A percentile compares a stretch with the other conserved stretches of the same genome.
These are phyloP conservation scores for Pseudopithomyces chartarum DNA, from an alignment of 2,329 filamentous ascomycete genomes.

Conservation along the genomic window DNA sequence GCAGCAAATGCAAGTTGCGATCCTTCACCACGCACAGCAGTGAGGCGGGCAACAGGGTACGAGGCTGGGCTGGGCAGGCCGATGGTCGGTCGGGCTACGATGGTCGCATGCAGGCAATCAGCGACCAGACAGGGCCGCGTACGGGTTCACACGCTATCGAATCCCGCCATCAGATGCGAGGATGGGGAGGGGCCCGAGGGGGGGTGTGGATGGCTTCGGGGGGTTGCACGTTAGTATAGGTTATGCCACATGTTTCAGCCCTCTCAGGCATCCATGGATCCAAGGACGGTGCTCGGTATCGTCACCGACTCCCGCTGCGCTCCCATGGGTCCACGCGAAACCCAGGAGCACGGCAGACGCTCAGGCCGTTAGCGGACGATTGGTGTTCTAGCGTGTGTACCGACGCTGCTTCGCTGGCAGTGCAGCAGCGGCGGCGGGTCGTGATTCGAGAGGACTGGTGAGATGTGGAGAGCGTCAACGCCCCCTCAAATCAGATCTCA, in stretches of 20 bases:
- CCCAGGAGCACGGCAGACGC: constrained; percentile 36
- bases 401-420: constrained; percentile 44
- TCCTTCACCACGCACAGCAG: constrained; percentile 23
- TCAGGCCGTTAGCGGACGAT: constrained; percentile 29
- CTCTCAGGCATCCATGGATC: constrained; percentile 19
- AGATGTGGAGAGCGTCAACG: constrained; percentile 29
- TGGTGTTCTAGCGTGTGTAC: constrained; percentile 37
- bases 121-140: constrained; percentile 23
- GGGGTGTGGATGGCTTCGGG: too few relatives aligned
- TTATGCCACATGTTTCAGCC: constrained; percentile 26
- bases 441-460: constrained; percentile 29
- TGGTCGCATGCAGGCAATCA: constrained; percentile 34
- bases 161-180: background rate
- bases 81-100: constrained; percentile 22
- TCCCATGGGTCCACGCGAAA: constrained; percentile 23
- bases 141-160: background rate
- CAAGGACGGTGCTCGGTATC: constrained; percentile 26
- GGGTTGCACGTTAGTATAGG: constrained; percentile 19
- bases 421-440: constrained; percentile 25
- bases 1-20: constrained; percentile 27
- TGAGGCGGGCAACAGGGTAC: constrained; percentile 23
- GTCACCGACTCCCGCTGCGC: constrained; percentile 24
- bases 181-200: too few relatives aligned
- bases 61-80: constrained; percentile 10
- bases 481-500: constrained; percentile 33